Base-by-base conservation (phyloP, 1,284 basidiomycete species). In the Apiotrichum porosum region DNA sequence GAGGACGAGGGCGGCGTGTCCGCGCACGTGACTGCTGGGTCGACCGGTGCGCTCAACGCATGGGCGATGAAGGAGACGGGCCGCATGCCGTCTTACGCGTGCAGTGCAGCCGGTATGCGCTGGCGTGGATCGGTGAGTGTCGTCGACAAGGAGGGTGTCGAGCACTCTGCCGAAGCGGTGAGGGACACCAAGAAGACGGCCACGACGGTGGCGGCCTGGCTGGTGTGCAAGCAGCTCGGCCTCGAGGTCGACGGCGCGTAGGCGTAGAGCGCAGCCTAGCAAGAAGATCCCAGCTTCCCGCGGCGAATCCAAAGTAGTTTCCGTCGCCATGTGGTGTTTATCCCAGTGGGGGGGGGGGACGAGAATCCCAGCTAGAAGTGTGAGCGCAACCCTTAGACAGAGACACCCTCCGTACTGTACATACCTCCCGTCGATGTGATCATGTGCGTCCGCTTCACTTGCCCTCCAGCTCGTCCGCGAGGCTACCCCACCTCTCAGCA, bases 191-290 rank as follows among this genome's bases (percentile, higher is more conserved):
- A 66, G 47, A 60, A 63, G 49, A 42, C 47, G 5, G 66, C 65
- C 0, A 42, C 36, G 49, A 60, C 55, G 10, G 52, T 63, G 10
- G 61, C 65, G 6, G 68, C 68, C 14, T 68, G 56, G 43, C 60
- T 59, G 37, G 42, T 70, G 10, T 53, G 57, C 24, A 33, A 42
- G 39, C 42, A 63, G 47, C 44, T 67, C 15, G 42, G 48, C 14
- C 22, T 60, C n/a, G 40, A 51, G 12, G 35, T 26, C 6, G 47
- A 19, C 14, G 21, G 9, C 15, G 17, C 31, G 28, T 43, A 35
- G 33, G 37, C 17, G 31, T 26, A 10, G 35, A 46, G 30, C 41
- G 18, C 8, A 15, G 14, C 15, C 12, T 2, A 9, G 32, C 8
- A 15, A 5, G 37, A 22, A n/a, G n/a, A n/a, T n/a, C n/a, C n/a